A percentile compares a stretch with the other conserved stretches of the same genome.
Conservation (phyloP, 345 rosid genomes). For the Toxicodendron radicans region DNA sequence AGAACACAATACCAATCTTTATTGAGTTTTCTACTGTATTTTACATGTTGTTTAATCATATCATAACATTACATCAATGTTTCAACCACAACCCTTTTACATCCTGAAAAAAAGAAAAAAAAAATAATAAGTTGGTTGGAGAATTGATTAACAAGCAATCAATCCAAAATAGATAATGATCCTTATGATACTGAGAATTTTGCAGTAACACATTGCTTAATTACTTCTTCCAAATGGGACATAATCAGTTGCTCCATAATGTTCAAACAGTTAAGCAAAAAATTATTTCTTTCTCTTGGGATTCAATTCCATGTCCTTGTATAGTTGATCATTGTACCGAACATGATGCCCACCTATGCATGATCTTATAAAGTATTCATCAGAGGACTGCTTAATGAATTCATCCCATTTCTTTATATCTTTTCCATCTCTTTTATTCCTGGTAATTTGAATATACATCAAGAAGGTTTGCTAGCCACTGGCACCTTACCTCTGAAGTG, state of each 20-base stretch:
- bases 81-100: too few relatives aligned
- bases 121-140: too few relatives aligned
- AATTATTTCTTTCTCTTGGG: conserved; percentile 38
- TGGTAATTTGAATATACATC: conserved; percentile 34
- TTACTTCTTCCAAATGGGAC: neutral
- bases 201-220: neutral
- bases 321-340: conserved; percentile 43
- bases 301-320: conserved; percentile 50
- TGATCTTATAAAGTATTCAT: too few relatives aligned
- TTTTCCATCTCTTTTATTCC: conserved; percentile 40
- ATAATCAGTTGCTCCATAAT: conserved; percentile 48
- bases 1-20: too few relatives aligned
- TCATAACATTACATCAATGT: too few relatives aligned
- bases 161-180: too few relatives aligned
- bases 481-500: conserved; percentile 41
- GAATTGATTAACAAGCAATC: too few relatives aligned
- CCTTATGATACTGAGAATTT: too few relatives aligned
- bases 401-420: conserved; percentile 33
- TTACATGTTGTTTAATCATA: too few relatives aligned
- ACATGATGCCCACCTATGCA: conserved; percentile 36
- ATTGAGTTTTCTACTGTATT: too few relatives aligned
- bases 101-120: too few relatives aligned
- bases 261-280: conserved; percentile 38
- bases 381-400: too few relatives aligned
- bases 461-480: conserved; percentile 42